These are phyloP conservation scores for Vaccinium darrowii DNA, from an alignment of 148 eudicot species.

Conservation along the genomic window DNA sequence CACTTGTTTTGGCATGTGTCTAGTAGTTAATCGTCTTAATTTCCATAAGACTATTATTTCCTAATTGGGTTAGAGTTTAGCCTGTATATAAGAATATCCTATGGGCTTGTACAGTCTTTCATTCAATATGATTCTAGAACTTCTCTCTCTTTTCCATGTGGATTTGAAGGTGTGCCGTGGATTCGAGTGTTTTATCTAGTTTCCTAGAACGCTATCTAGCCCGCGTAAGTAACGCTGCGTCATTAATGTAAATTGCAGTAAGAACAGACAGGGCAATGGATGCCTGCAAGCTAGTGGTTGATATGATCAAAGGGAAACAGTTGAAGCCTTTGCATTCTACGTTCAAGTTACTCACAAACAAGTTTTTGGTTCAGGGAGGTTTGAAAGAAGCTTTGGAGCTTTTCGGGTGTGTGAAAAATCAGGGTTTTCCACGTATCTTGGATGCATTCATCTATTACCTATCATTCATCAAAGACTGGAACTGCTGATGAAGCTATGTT, in stretches of 20 bases:
- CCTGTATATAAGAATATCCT: background rate
- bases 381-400: constrained; percentile 56
- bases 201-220: too few species aligned
- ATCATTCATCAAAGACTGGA: constrained; percentile 37
- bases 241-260: constrained; percentile 43
- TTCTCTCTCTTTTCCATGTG: too few species aligned
- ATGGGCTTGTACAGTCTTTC: background rate
- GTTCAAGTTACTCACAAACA: constrained; percentile 51
- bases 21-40: too few species aligned
- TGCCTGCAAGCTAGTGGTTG: constrained; percentile 49
- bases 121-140: too few species aligned
- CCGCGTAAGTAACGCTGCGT: too few species aligned
- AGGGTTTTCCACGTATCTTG: constrained; percentile 71
- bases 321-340: constrained; percentile 48
- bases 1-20: background rate
- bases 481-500: constrained; percentile 54
- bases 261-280: constrained; percentile 50
- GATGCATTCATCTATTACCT: constrained; percentile 58
- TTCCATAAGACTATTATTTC: too few species aligned
- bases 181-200: background rate
- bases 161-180: background rate
- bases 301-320: constrained; percentile 36
- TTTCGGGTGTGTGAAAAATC: constrained; percentile 61
- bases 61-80: too few species aligned
- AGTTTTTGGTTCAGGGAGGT: constrained; percentile 49